Percentiles rank a stretch among this genome's conserved stretches.
These are phyloP conservation scores for Glycine tomentella DNA, from an alignment of 306 rosid species.

Conservation along the genomic window DNA sequence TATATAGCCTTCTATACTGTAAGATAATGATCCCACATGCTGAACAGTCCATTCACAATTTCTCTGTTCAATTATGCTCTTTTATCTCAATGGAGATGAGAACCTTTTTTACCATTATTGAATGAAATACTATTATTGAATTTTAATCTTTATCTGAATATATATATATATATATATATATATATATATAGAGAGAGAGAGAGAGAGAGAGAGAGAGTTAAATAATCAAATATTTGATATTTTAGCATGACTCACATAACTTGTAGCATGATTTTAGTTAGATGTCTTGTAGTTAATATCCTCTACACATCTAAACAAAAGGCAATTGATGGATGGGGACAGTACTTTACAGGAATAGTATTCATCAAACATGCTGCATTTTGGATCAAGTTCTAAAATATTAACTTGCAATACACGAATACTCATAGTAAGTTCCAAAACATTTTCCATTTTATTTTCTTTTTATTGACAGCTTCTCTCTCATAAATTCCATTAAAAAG, in stretches of 20 bases:
- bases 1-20: too few species aligned
- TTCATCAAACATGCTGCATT: background rate
- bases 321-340: background rate
- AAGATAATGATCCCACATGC: too few species aligned
- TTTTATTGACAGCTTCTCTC: background rate
- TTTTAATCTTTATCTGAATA: background rate
- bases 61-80: too few species aligned
- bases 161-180: too few species aligned
- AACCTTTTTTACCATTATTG: too few species aligned
- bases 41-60: too few species aligned
- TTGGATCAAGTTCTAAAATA: background rate
- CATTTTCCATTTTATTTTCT: background rate
- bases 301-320: background rate
- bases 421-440: background rate
- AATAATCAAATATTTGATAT: background rate
- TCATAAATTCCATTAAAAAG: background rate
- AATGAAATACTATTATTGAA: too few species aligned
- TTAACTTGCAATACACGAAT: background rate
- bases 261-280: background rate
- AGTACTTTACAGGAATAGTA: background rate
- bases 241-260: background rate
- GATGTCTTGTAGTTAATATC: background rate
- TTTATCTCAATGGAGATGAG: too few species aligned
- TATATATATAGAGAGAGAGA: too few species aligned
- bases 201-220: too few species aligned